Evolutionary conservation across 1,284 basidiomycete species (phyloP), one percentile per base, ranked within the genome.

Genomic region (Marasmius oreades): DNA sequence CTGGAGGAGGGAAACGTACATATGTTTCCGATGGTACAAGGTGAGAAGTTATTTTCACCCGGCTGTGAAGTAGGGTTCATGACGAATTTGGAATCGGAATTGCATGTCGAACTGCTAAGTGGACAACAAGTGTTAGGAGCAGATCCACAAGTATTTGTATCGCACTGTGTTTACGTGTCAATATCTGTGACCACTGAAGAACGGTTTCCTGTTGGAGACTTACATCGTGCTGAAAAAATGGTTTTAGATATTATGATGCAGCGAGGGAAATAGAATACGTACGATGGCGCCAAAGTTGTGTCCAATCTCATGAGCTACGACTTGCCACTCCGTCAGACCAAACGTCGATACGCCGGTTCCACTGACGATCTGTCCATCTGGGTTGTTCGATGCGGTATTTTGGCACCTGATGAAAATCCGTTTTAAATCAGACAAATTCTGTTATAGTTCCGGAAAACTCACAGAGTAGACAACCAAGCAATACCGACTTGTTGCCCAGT

Each of bases 271-370:
- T 23, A 58, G 5, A 39, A 12, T 42, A 80, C 88, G 73, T 63
- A 90, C 87, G 64, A 95, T 93, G n/a, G 92, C 92, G 54, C 92
- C 92, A 73, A 95, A 94, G 67, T 93, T 94, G 69, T 93, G 90
- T 2, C 90, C 92, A 59, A 92, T 92, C 71, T 96, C 94, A 71
- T 96, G 94, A 18, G 92, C 82, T 37, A 95, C 80, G 64, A 91
- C 84, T 71, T 92, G 88, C 87, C 86, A 88, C 66, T 90, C 90
- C 62, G 91, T 79, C 23, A 78, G 73, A 10, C 84, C 84, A 23
- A 85, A 78, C 3, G 91, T 92, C 7, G 91, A 92, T 8, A 96
- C 92, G 6, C 86, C 93, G 0, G 93, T 92, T 3, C 93, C 93
- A 24, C 88, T 90, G 28, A 92, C 88, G 24, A 80, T 69, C 5